Evolutionary conservation across 176 grass and related monocot species (phyloP), one percentile per base, ranked within the genome.

Genomic region (sorghum (Sorghum bicolor)): DNA sequence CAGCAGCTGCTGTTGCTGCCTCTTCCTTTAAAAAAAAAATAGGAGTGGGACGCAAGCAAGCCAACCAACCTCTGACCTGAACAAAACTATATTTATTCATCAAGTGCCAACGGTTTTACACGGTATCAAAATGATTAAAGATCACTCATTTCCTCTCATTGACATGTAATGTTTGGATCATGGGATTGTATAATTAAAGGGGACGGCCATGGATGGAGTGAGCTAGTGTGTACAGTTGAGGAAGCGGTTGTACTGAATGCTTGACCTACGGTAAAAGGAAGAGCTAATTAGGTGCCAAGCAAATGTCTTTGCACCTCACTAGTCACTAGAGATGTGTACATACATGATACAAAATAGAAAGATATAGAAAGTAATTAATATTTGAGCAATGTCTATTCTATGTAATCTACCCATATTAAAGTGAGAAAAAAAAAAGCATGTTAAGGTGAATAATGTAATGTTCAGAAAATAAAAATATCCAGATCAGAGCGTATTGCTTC

Each of bases 21-120:
- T 64, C 77, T 72, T 69, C 31, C 64, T 89, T 82, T 20, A 82
- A 66, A 82, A 40, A 66, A 82, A 40, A 40, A 36, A 70, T 4
- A 82, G 34, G 79, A 81, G 79, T 82, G 84, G 70, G 45, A 81
- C 25, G 57, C 72, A 89, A 86, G 88, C 66, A 89, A 89, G 30
- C 69, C 72, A 88, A 63, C 86, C 74, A 84, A 82, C 79, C 74
- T 86, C 58, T 86, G 84, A 74, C 79, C 67, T 40, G 32, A 70
- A 48, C 61, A 47, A 47, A 86, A 61, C 15, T 60, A 60, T 61
- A 40, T 66, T 63, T 37, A 67, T 47, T 76, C 28, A 43, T 76
- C 28, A 43, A 58, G 44, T 78, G 73, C 58, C 63, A 81, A 75
- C 71, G 65, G 72, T 72, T 71, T 86, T 78, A 82, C 67, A 83